These are phyloP conservation scores for Lentinus tigrinus DNA, from an alignment of 768 basidiomycete species.

Conservation along the genomic window DNA sequence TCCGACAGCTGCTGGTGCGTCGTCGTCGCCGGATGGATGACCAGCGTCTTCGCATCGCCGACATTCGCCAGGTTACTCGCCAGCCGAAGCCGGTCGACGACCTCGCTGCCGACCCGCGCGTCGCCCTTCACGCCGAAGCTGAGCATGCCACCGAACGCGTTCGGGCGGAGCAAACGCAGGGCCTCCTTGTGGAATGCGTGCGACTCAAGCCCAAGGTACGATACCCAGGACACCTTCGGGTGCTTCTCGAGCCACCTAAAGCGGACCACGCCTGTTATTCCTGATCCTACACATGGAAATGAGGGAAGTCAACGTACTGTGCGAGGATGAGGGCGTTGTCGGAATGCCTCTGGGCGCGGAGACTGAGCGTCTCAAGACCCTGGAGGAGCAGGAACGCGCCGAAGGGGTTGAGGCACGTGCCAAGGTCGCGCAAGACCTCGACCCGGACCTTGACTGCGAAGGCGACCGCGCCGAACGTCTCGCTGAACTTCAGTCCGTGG, in stretches of 20 bases:
- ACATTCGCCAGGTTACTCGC: slow-evolving; percentile 76
- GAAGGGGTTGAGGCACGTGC: slow-evolving; percentile 67
- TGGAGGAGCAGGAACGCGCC: slow-evolving; percentile 74
- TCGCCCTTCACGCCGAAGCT: slow-evolving; percentile 73
- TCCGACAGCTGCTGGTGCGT: slow-evolving; percentile 69
- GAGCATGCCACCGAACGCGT: slow-evolving; percentile 68
- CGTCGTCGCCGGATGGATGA: slow-evolving; percentile 76
- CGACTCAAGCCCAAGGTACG: slow-evolving; percentile 65
- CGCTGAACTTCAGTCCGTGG: slow-evolving; percentile 65
- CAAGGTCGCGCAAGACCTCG: slow-evolving; percentile 65
- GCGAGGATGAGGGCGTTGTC: slow-evolving; percentile 73
- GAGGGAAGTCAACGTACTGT: slow-evolving; percentile 29
- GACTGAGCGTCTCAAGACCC: slow-evolving; percentile 73
- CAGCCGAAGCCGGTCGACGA: slow-evolving; percentile 70
- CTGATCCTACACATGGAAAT: neutral
- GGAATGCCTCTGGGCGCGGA: slow-evolving; percentile 69
- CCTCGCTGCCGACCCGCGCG: slow-evolving; percentile 45
- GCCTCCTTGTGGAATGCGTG: slow-evolving; percentile 66
- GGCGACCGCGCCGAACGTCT: slow-evolving; percentile 63
- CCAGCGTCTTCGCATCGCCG: slow-evolving; percentile 77
- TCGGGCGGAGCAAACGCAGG: slow-evolving; percentile 51
- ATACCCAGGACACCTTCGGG: slow-evolving; percentile 71
- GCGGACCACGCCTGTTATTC: too few species aligned
- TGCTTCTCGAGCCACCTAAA: slow-evolving; percentile 59
- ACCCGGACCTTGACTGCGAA: slow-evolving; percentile 68